Evolutionary conservation across 768 basidiomycete species (phyloP).

Genomic region (Pleurotus giganteus): DNA sequence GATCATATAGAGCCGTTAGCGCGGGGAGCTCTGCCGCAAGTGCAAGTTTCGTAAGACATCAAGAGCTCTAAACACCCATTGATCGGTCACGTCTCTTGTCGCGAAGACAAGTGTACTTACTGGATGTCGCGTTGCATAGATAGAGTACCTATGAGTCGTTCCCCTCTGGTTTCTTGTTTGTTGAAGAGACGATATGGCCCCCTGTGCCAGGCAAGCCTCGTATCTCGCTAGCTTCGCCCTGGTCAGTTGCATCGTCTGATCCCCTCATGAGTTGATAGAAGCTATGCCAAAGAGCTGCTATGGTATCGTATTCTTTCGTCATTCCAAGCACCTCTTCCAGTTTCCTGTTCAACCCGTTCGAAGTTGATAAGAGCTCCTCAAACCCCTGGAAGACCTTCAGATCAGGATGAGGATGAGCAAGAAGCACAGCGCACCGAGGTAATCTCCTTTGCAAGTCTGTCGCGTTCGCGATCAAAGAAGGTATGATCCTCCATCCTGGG

Average conservation of each 20-base stretch:
- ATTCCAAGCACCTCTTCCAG: constrained; percentile 91
- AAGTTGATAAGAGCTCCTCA: constrained; percentile 81
- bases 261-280: constrained; percentile 76
- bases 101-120: too few relatives aligned
- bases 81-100: too few relatives aligned
- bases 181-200: constrained; percentile 51
- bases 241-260: constrained; percentile 29
- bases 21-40: too few relatives aligned
- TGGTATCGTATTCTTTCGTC: constrained; percentile 89
- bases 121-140: too few relatives aligned
- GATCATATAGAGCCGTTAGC: too few relatives aligned
- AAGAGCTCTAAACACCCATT: too few relatives aligned
- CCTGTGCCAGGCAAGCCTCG: constrained; percentile 69
- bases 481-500: constrained; percentile 45
- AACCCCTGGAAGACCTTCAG: constrained; percentile 57
- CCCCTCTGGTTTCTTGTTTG: constrained; percentile 11
- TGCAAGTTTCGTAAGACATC: too few relatives aligned
- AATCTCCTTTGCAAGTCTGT: constrained; percentile 71
- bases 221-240: constrained; percentile 13
- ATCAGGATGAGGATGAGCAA: constrained; percentile 2
- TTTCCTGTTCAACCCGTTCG: constrained; percentile 86
- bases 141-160: too few relatives aligned
- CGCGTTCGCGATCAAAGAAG: constrained; percentile 81
- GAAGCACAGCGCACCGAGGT: constrained; percentile 48
- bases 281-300: constrained; percentile 80